Percentiles rank a stretch among this genome's conserved stretches.
These are phyloP conservation scores for Chalciporus chontae DNA, from an alignment of 768 basidiomycete species.

Conservation along the genomic window DNA sequence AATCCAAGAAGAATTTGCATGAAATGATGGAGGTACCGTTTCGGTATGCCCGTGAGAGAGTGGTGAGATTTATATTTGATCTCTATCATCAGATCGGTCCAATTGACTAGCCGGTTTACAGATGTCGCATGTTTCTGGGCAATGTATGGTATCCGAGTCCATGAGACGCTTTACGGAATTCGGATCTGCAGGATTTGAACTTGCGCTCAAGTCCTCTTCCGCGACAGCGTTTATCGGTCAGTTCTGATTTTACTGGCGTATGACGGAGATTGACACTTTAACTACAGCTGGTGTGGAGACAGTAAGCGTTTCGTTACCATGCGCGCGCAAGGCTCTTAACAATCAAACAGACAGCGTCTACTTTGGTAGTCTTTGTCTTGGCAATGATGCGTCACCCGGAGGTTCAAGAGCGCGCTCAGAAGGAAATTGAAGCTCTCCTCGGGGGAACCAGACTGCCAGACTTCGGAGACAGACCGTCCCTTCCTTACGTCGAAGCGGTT, in stretches of 20 bases:
- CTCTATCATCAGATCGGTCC: not conserved
- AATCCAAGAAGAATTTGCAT: constrained; percentile 26
- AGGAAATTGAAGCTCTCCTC: constrained; percentile 31
- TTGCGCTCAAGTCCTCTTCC: constrained; percentile 28
- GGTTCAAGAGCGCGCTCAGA: constrained; percentile 31
- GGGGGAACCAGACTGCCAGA: constrained; percentile 28
- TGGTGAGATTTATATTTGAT: constrained; percentile 9
- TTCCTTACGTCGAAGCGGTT: constrained; percentile 33
- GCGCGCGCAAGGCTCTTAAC: constrained; percentile 1
- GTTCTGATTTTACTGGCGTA: not conserved
- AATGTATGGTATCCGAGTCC: constrained; percentile 31
- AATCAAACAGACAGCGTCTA: constrained; percentile 28
- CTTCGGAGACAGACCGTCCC: constrained; percentile 23
- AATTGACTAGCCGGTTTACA: constrained; percentile 4
- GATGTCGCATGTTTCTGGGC: constrained; percentile 20
- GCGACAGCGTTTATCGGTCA: constrained; percentile 33
- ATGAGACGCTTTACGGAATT: constrained; percentile 16
- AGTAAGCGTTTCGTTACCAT: constrained; percentile 10
- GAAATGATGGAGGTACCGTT: constrained; percentile 31
- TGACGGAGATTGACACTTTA: constrained; percentile 3
- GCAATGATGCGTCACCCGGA: constrained; percentile 35
- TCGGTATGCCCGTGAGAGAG: constrained; percentile 25
- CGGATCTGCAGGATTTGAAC: constrained; percentile 22
- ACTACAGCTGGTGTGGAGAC: constrained; percentile 29
- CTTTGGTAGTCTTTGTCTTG: constrained; percentile 29